Evolutionary conservation across 352 stramenopile genomes (phyloP).

Genomic region (Phytophthora cajani): DNA sequence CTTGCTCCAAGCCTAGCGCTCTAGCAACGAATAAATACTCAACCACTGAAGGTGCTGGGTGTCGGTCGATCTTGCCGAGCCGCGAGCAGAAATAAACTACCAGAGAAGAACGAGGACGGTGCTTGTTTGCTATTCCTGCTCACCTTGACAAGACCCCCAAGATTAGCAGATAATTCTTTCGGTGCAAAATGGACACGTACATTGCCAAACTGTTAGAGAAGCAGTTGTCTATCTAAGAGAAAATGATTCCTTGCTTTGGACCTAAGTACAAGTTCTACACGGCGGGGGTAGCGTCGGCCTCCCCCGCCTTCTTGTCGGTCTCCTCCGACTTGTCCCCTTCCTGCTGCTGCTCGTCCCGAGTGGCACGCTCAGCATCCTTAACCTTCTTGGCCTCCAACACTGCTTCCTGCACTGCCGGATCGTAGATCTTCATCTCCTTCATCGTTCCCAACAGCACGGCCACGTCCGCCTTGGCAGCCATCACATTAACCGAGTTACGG

Average conservation of each 20-base stretch:
- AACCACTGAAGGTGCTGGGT: not conserved
- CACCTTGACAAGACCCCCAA: slow-evolving; percentile 11
- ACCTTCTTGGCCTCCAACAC: slow-evolving; percentile 57
- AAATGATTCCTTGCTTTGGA: not conserved
- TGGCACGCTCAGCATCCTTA: slow-evolving; percentile 53
- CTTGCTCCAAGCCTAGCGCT: not conserved
- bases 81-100: slow-evolving; percentile 34
- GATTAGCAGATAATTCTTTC: slow-evolving; percentile 15
- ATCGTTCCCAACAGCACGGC: slow-evolving; percentile 79
- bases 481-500: slow-evolving; percentile 87
- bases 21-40: not conserved
- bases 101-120: slow-evolving; percentile 7
- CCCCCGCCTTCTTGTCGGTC: slow-evolving; percentile 11
- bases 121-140: slow-evolving; percentile 34
- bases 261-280: slow-evolving; percentile 12
- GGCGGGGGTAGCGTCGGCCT: slow-evolving; percentile 17
- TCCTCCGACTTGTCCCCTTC: slow-evolving; percentile 14
- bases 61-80: slow-evolving; percentile 3
- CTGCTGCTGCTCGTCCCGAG: slow-evolving; percentile 46
- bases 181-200: no score
- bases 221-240: slow-evolving; percentile 23
- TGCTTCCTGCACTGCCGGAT: slow-evolving; percentile 47
- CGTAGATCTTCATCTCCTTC: slow-evolving; percentile 86
- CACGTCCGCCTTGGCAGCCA: slow-evolving; percentile 85
- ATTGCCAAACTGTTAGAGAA: slow-evolving; percentile 11